A percentile compares a stretch with the other conserved stretches of the same genome.
Conservation (phyloP, 225 moss, liverwort and hornwort genomes). For the Antitrichia curtipendula region DNA sequence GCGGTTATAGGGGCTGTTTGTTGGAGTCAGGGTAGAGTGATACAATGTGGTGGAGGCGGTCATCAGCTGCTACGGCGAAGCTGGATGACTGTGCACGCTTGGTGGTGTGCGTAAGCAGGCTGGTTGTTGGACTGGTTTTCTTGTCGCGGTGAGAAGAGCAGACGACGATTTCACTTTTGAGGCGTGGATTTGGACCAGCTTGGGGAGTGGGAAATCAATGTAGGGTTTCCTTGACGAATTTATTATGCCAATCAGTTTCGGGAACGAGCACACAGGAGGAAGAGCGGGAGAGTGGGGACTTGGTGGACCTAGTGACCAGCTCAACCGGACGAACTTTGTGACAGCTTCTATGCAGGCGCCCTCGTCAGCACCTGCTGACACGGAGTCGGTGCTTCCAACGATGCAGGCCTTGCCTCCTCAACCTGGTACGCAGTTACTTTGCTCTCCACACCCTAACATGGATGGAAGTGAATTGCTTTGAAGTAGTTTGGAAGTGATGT, state of each 20-base stretch:
- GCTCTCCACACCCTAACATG: conserved; percentile 1
- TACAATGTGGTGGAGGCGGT: conserved; percentile 54
- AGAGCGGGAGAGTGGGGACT: conserved; percentile 21
- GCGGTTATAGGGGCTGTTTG: background rate
- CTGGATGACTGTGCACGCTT: conserved; percentile 11
- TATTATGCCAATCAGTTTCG: conserved; percentile 28
- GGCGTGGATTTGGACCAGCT: conserved; percentile 3
- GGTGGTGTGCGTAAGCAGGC: conserved; percentile 6
- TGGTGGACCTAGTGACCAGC: conserved; percentile 14
- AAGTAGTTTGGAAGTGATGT: background rate
- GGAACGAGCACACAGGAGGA: conserved; percentile 25
- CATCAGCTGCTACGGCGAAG: conserved; percentile 22
- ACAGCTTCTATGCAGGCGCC: conserved; percentile 42
- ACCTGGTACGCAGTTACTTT: conserved; percentile 24
- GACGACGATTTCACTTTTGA: background rate
- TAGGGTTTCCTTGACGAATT: conserved; percentile 32
- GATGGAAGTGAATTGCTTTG: background rate
- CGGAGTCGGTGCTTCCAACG: conserved; percentile 42
- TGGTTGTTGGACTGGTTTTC: background rate
- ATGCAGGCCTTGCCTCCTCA: conserved; percentile 57
- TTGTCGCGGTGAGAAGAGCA: background rate
- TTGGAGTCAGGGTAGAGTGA: background rate
- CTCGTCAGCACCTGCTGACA: conserved; percentile 36
- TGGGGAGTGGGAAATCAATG: conserved; percentile 18
- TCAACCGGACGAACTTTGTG: conserved; percentile 7